Evolutionary conservation across 805 yeast species (phyloP).

Genomic region (Kodamaea hsintzibuensis): DNA sequence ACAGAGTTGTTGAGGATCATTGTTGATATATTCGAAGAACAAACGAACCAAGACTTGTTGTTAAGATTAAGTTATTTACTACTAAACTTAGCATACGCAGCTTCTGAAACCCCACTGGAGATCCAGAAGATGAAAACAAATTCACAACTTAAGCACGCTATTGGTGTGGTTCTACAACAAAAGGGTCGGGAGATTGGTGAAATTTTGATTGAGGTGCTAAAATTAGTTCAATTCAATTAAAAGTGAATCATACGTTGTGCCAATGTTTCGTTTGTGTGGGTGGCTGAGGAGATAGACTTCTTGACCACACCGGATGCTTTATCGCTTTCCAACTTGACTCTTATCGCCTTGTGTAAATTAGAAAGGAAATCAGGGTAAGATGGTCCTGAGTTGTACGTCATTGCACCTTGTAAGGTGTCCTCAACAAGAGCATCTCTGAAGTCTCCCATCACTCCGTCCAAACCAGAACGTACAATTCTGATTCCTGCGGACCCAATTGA

Average conservation of each 20-base stretch:
- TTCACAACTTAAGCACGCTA: conserved; percentile 10
- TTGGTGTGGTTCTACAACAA: conserved; percentile 5
- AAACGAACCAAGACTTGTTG: conserved; percentile 25
- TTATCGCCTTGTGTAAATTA: conserved; percentile 64
- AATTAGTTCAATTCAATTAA: conserved; percentile 14
- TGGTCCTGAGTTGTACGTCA: conserved; percentile 41
- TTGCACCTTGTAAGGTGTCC: conserved; percentile 52
- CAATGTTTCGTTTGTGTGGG: conserved; percentile 31
- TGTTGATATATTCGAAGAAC: conserved; percentile 23
- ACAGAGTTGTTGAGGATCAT: conserved; percentile 21
- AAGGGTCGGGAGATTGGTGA: conserved; percentile 14
- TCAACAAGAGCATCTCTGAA: conserved; percentile 69
- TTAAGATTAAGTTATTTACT: conserved; percentile 27
- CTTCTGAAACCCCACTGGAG: not conserved
- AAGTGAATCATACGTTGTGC: conserved; percentile 43
- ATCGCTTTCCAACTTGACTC: conserved; percentile 51
- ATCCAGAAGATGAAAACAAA: conserved; percentile 6
- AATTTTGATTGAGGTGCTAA: conserved; percentile 18
- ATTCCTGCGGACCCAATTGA: conserved; percentile 42
- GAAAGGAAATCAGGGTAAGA: conserved; percentile 69
- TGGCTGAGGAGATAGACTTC: conserved; percentile 27
- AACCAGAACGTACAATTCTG: conserved; percentile 62
- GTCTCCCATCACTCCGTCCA: conserved; percentile 55
- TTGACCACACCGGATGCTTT: conserved; percentile 30
- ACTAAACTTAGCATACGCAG: conserved; percentile 20